Base-by-base conservation (phyloP, 2,329 filamentous ascomycete genomes). In the Juglanconis juglandina region DNA sequence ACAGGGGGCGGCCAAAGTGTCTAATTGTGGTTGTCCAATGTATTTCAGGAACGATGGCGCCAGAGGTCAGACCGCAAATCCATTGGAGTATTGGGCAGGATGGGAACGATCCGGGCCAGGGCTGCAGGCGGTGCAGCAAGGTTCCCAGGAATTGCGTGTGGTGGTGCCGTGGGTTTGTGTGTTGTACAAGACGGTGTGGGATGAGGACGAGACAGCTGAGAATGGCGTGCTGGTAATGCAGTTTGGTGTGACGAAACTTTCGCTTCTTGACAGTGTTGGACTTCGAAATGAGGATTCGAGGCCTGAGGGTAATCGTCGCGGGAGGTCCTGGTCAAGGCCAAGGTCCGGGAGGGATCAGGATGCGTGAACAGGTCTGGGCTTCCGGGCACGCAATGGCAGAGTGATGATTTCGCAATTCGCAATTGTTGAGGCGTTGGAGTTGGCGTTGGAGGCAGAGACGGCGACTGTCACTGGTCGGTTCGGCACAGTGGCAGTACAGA, bases 351-450 rank as follows among this genome's bases (percentile, higher is more conserved):
- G 24, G 24, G 24, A 24, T 24, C 24, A 24, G 24, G 24, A 24
- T 24, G 24, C 24, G 24, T 24, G 24, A 24, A 37, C 33, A 37
- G 30, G 39, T 47, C 51, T 56, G 56, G 33, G 60, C 56, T 44
- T 49, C 11, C 50, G 47, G 56, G 56, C 60, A 62, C 60, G 60
- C 60, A 62, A 62, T 62, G 56, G 52, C 34, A 53, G 46, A 59
- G 51, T 51, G 39, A 33, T 30, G 54, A 62, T 60, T 60, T 53
- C 60, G 60, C 60, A 62, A 62, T 62, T 54, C 41, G 24, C 24
- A 24, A 24, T 24, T 24, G 37, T 33, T 5, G 60, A 55, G 41
- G 59, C 54, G 46, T 39, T 46, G 33, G 46, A 34, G 35, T 53
- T 49, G 52, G 24, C 24, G 24, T 24, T 24, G 24, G 24, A 24